Evolutionary conservation across 768 basidiomycete species (phyloP).

Genomic region (Leccinellum rugosiceps): DNA sequence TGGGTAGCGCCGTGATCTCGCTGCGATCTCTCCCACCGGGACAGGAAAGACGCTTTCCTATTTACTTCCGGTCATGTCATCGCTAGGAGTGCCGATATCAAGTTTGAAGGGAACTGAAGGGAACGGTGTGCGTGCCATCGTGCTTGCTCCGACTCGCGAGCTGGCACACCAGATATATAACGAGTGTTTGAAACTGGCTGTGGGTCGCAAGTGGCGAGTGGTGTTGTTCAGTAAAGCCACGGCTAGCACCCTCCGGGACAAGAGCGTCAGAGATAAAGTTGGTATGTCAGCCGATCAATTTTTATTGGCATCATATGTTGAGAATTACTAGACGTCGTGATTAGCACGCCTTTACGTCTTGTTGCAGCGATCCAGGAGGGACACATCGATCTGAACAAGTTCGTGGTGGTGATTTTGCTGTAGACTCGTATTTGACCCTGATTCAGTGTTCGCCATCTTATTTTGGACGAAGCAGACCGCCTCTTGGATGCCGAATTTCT

Average conservation of each 20-base stretch:
- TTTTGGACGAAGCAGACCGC: conserved; percentile 90
- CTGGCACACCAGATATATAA: conserved; percentile 95
- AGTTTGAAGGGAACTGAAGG: conserved; percentile 44
- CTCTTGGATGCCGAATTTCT: conserved; percentile 89
- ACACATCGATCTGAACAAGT: conserved; percentile 71
- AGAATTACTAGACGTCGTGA: conserved; percentile 68
- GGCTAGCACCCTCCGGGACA: conserved; percentile 75
- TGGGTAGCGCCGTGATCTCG: conserved; percentile 72
- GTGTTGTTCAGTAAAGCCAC: conserved; percentile 88
- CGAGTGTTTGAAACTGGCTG: conserved; percentile 79
- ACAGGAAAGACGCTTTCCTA: conserved; percentile 97
- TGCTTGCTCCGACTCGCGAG: conserved; percentile 92
- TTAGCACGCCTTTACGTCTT: conserved; percentile 89
- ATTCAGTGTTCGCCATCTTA: conserved; percentile 74
- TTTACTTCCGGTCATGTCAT: conserved; percentile 74
- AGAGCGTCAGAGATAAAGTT: conserved; percentile 69
- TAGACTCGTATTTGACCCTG: conserved; percentile 2
- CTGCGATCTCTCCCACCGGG: conserved; percentile 95
- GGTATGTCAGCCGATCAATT: conserved; percentile 40
- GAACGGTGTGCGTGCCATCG: conserved; percentile 67
- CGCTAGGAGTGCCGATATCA: conserved; percentile 52
- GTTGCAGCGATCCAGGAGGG: conserved; percentile 75
- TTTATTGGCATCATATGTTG: neutral
- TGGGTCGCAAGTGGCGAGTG: conserved; percentile 80
- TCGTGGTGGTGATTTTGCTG: conserved; percentile 25